Percentiles rank a stretch among this genome's conserved stretches.
Conservation (phyloP, 1,284 basidiomycete species). For the Neonothopanus nambi region DNA sequence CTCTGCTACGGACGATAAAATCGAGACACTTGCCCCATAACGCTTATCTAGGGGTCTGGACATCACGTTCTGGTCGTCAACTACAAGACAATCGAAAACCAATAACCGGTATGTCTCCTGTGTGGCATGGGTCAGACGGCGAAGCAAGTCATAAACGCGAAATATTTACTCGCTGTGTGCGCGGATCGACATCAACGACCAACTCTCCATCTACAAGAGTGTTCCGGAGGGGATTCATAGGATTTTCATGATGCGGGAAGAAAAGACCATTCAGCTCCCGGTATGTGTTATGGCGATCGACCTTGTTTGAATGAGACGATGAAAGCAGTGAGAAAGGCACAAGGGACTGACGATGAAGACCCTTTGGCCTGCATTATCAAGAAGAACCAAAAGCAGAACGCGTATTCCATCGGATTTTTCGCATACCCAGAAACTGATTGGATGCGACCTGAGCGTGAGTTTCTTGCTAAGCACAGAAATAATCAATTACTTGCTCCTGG, state of each 20-base stretch:
- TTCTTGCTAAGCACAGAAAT: conserved; percentile 8
- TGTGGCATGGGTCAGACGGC: conserved; percentile 13
- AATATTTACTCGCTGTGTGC: conserved; percentile 59
- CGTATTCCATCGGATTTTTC: conserved; percentile 99
- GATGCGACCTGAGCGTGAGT: conserved; percentile 4
- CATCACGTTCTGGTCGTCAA: conserved; percentile 89
- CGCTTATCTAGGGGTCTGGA: conserved; percentile 79
- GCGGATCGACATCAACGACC: conserved; percentile 86
- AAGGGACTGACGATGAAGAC: conserved; percentile 75
- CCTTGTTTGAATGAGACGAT: conserved; percentile 47
- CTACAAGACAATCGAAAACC: conserved; percentile 92
- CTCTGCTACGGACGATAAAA: not conserved
- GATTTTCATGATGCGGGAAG: conserved; percentile 86
- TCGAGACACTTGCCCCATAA: conserved; percentile 72
- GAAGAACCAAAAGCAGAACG: conserved; percentile 84
- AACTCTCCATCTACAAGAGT: conserved; percentile 95
- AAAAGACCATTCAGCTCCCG: conserved; percentile 73
- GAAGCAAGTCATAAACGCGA: conserved; percentile 1
- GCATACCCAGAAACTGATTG: conserved; percentile 92
- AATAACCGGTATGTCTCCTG: conserved; percentile 83
- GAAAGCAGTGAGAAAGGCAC: not conserved
- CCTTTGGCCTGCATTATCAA: conserved; percentile 70
- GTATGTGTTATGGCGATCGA: conserved; percentile 94
- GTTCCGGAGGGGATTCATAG: conserved; percentile 64
- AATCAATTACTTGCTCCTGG: conserved; percentile 68